Base-by-base conservation (phyloP, 1,139 yeast genomes). In the Entelexis sorbosivorans region DNA sequence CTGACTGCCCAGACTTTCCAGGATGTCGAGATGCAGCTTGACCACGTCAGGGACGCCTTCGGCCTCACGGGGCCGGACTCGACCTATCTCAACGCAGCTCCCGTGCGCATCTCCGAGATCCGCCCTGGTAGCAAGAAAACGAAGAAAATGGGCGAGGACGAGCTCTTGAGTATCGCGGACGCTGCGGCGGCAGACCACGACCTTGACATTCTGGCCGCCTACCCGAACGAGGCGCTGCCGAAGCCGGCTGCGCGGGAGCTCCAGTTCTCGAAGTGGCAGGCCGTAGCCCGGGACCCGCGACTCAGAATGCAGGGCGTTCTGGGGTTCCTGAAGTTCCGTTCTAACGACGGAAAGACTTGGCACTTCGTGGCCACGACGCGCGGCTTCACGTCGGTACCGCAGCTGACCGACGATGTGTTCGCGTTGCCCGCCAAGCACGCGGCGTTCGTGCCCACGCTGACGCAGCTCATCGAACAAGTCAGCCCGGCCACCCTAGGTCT, bases 241-340 rank as follows among this genome's bases (percentile, higher is more conserved):
- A 39, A 48, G 20, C 63, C 67, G 26, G 65, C 66, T 14, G 71
- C 88, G 55, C 75, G 73, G 57, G 73, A 81, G 0, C 69, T 83
- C 49, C 70, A 74, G 50, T 65, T 87, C 47, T 84, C 96, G n/a
- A 78, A 79, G 53, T 89, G 96, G 93, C 81, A 86, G 57, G 93
- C 95, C 13, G 87, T 82, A 19, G 49, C 54, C 20, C 50, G 52
- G 19, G 72, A 79, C 7, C 71, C 74, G 45, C 66, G 70, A 29
- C 67, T 67, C 57, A 81, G 76, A 63, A 70, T 71, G 53, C 77
- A 75, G 63, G 98, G 97, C 28, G 95, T 89, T 63, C 72, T 89
- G 62, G 71, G 83, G 54, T 91, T 91, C 66, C 72, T 91, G 60
- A 77, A 78, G 51, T 73, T 79, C 47, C 82, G 78, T 61, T 85